These are phyloP conservation scores for Leucosporidium creatinivorum DNA, from an alignment of 768 basidiomycete genomes.

Conservation along the genomic window DNA sequence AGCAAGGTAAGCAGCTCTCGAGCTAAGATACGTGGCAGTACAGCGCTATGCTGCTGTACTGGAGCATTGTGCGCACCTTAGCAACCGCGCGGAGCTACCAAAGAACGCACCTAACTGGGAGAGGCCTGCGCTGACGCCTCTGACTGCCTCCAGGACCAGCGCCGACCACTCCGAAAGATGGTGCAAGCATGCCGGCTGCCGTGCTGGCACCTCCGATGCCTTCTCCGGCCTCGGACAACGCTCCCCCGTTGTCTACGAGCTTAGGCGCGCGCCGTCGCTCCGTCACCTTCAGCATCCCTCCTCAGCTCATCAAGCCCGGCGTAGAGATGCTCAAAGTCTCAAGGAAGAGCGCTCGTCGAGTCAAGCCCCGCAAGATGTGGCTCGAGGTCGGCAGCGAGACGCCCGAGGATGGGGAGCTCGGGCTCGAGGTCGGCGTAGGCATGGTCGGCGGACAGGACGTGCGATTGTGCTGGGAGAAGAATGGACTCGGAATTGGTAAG, in stretches of 20 bases:
- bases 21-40: too few species aligned
- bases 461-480: slow-evolving; percentile 33
- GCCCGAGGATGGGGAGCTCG: slow-evolving; percentile 9
- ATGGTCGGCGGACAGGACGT: slow-evolving; percentile 18
- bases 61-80: too few species aligned
- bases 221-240: too few species aligned
- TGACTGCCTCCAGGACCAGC: not conserved
- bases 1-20: too few species aligned
- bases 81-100: too few species aligned
- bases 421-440: slow-evolving; percentile 6
- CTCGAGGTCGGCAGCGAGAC: slow-evolving; percentile 17
- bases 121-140: too few species aligned
- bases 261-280: not conserved
- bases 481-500: slow-evolving; percentile 15
- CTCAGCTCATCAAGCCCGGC: slow-evolving; percentile 17
- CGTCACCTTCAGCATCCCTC: slow-evolving; percentile 17
- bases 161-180: not conserved
- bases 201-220: too few species aligned
- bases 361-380: slow-evolving; percentile 28
- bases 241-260: too few species aligned
- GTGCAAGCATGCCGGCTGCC: too few species aligned
- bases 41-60: too few species aligned
- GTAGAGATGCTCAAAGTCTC: slow-evolving; percentile 34
- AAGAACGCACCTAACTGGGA: too few species aligned
- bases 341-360: slow-evolving; percentile 23